Conservation (phyloP, 495 filamentous ascomycete species). For the Oleoguttula mirabilis region DNA sequence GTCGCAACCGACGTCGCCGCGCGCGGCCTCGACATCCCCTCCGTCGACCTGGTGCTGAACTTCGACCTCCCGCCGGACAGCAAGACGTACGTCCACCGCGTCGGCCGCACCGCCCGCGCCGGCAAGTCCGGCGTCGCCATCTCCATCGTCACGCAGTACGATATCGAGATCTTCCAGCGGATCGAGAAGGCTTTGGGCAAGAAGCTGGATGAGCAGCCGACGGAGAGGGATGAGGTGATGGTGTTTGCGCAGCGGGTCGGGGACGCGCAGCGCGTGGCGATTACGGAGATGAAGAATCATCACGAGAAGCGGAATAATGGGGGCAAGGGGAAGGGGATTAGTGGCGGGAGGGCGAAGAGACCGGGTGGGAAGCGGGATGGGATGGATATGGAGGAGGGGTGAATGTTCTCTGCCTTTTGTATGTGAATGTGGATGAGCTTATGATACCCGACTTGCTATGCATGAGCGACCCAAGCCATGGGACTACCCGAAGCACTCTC, state of each 20-base stretch:
- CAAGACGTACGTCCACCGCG: constrained; percentile 91
- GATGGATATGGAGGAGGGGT: constrained; percentile 79
- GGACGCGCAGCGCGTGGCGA: constrained; percentile 74
- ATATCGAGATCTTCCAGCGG: constrained; percentile 72
- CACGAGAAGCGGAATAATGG: constrained; percentile 47
- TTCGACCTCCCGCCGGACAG: constrained; percentile 70
- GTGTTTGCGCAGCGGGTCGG: constrained; percentile 63
- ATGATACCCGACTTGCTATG: no score
- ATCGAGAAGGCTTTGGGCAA: constrained; percentile 74
- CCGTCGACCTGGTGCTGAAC: constrained; percentile 81
- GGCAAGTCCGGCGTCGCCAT: constrained; percentile 78
- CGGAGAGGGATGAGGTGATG: constrained; percentile 76
- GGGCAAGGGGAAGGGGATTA: constrained; percentile 29
- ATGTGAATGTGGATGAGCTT: no score
- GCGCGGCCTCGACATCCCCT: constrained; percentile 86
- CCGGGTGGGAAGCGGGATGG: constrained; percentile 49
- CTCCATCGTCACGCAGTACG: constrained; percentile 78
- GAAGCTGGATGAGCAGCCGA: constrained; percentile 55
- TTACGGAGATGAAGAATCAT: constrained; percentile 69
- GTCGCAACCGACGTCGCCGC: constrained; percentile 95
- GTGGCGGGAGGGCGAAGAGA: constrained; percentile 15
- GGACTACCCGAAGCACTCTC: no score
- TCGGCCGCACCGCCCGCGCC: constrained; percentile 84
- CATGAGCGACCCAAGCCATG: no score
- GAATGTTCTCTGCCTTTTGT: no score